A percentile compares a stretch with the other conserved stretches of the same genome.
phyloP scores from a whole-genome alignment of 306 rosid genomes.

The Cucumis melo region DNA sequence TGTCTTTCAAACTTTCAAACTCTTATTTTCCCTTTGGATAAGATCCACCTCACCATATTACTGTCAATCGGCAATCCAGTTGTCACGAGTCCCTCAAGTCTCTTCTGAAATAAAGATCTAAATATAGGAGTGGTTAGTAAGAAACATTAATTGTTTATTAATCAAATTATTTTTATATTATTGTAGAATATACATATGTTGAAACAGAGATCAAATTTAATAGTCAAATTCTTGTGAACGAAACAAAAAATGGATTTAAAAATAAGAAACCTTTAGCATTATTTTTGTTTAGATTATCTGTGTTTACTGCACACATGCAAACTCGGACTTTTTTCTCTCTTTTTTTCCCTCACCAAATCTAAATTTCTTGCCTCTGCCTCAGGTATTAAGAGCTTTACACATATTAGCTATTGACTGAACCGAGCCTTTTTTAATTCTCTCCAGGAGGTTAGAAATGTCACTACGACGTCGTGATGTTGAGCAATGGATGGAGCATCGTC shows the following conservation, averaged over 20 bases:
- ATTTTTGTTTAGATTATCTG: not conserved
- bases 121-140: not conserved
- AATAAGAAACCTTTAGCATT: not conserved
- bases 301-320: not conserved
- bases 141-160: not conserved
- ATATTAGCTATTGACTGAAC: not conserved
- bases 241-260: not conserved
- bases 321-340: not conserved
- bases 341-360: not conserved
- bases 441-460: constrained; percentile 73
- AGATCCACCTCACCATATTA: not conserved
- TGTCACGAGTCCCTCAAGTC: not conserved
- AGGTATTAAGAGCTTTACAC: not conserved
- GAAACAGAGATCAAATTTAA: not conserved
- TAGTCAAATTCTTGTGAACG: not conserved
- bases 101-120: not conserved
- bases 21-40: not conserved
- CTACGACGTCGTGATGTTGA: constrained; percentile 73
- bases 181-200: not conserved
- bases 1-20: not conserved
- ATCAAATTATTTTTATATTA: not conserved
- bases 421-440: not conserved
- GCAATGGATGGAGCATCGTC: constrained; percentile 89
- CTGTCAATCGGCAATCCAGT: not conserved
- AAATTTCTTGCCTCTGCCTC: not conserved